Evolutionary conservation across 2,329 filamentous ascomycete species (phyloP).

Genomic region (Calonectria leucothoes): DNA sequence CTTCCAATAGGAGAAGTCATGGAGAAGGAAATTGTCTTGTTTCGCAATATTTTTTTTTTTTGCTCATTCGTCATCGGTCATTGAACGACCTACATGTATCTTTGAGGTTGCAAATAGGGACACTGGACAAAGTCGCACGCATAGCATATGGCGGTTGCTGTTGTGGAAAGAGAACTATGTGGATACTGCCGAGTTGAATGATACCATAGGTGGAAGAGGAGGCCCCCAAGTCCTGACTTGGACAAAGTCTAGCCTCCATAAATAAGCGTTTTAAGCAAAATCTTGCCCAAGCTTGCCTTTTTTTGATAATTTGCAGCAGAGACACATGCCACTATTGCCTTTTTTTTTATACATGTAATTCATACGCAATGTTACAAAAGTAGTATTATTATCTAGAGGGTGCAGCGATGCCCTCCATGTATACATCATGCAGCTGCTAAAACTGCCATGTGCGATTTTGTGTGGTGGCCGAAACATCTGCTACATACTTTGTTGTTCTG

Average conservation of each 20-base stretch:
- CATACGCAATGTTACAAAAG: neutral
- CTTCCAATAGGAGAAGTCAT: neutral
- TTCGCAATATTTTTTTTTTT: neutral
- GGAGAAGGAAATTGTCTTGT: neutral
- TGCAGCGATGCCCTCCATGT: neutral
- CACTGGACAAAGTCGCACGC: neutral
- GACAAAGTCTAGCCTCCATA: slow-evolving; percentile 15
- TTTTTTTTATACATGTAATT: no score
- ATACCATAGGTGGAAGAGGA: slow-evolving; percentile 46
- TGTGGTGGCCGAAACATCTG: neutral
- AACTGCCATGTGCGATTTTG: neutral
- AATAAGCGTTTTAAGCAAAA: neutral
- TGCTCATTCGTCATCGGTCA: neutral
- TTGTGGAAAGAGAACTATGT: neutral
- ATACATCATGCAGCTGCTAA: neutral
- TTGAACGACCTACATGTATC: neutral
- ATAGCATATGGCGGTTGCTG: slow-evolving; percentile 4
- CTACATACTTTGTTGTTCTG: neutral
- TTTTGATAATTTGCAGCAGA: no score
- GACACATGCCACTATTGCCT: neutral
- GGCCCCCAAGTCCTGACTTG: slow-evolving; percentile 39
- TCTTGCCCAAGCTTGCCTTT: neutral
- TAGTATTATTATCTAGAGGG: neutral
- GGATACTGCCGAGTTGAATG: slow-evolving; percentile 27
- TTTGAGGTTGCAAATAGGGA: neutral